Evolutionary conservation across 805 yeast genomes (phyloP), one percentile per base, ranked within the genome.

Genomic region (Nakazawaea ambrosiae): DNA sequence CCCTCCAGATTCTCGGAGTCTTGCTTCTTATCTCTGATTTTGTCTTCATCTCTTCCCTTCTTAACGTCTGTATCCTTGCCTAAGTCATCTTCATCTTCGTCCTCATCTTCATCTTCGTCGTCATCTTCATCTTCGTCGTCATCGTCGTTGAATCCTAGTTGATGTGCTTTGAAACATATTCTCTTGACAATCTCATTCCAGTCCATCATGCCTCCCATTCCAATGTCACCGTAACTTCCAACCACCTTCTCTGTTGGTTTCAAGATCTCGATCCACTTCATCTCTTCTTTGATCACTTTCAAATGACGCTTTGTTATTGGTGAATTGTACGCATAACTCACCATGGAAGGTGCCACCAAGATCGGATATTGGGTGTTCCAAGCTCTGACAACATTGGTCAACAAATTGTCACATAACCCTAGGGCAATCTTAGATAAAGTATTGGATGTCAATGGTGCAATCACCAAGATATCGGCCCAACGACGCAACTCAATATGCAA

Each of bases 121-220:
- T 68, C 70, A 2, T 70, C 73, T 0, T 70, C 75, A 1, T 73
- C 76, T 8, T 70, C 78, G 4, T 71, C 76, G 3, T 67, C 76
- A 5, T 72, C 75, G 1, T 61, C 63, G 36, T 56, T 57, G 0
- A 79, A 78, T 4, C 79, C 79, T 40, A 72, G 47, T 4, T 39
- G 27, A 11, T 34, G 24, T 3, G 30, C 33, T 46, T 72, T 73
- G 47, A 66, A 51, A 3, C 73, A 78, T 33, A 75, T 64, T 44
- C 60, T 65, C 47, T 73, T 74, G 27, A 74, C 81, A 38, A 75
- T 65, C 49, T 75, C 81, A 50, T 75, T 75, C 73, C 76, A 73
- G 46, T 75, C 80, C 78, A 73, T 73, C 81, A 75, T 75, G 38
- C 81, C 81, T 11, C 81, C 80, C 78, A 75, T 70, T 14, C 80